These are phyloP conservation scores for Triadica sebifera DNA, from an alignment of 345 rosid species.

Conservation along the genomic window DNA sequence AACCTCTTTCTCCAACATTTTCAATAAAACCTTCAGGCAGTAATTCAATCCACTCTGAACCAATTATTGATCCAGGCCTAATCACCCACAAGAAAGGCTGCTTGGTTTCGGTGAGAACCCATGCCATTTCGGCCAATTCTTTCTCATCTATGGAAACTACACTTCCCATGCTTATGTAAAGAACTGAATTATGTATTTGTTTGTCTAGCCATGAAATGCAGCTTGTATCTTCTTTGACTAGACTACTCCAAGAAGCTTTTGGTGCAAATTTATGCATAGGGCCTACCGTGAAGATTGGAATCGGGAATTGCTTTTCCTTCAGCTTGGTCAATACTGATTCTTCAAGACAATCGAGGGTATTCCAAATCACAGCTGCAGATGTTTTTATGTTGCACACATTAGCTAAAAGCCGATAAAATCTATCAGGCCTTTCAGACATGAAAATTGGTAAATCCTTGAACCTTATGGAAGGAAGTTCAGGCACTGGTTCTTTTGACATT, in stretches of 20 bases:
- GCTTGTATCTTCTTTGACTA: conserved; percentile 20
- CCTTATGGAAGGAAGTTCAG: conserved; percentile 13
- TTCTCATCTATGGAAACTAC: conserved; percentile 23
- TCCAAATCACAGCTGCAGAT: conserved; percentile 23
- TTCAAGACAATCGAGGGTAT: conserved; percentile 31
- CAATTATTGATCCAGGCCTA: conserved; percentile 18
- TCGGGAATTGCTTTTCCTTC: background rate
- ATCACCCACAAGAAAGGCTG: conserved; percentile 37
- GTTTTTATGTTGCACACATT: background rate
- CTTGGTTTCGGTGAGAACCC: conserved; percentile 30
- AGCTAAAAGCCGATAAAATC: conserved; percentile 4
- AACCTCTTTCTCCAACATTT: conserved; percentile 21
- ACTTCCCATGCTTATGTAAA: conserved; percentile 36
- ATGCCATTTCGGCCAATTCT: conserved; percentile 24
- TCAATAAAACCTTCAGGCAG: conserved; percentile 18
- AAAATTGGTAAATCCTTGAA: conserved; percentile 17
- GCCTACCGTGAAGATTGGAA: conserved; percentile 1
- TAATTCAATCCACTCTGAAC: background rate
- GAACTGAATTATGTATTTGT: conserved; percentile 22
- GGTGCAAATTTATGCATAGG: too few relatives aligned
- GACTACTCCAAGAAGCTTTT: background rate
- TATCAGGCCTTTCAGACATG: background rate
- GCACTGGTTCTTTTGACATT: conserved; percentile 6
- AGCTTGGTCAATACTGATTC: background rate
- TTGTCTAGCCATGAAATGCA: conserved; percentile 33